Evolutionary conservation across 2,329 filamentous ascomycete species (phyloP).

Genomic region (Camptophora hylomeconis): DNA sequence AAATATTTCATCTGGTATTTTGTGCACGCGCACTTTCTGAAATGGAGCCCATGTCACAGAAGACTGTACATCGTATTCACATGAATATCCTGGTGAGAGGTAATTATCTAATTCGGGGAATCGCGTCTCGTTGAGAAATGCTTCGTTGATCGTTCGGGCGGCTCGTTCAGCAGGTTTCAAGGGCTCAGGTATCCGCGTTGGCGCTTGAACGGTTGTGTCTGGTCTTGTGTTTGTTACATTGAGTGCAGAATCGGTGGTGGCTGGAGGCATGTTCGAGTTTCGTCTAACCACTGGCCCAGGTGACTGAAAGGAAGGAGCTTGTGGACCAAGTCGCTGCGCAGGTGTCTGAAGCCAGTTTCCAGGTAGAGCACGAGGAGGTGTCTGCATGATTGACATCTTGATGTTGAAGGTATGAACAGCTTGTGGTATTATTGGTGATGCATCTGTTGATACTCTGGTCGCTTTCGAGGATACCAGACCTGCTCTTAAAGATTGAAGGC

Average conservation of each 20-base stretch:
- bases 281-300: slow-evolving; percentile 5
- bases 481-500: no score
- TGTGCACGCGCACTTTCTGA: slow-evolving; percentile 72
- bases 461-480: no score
- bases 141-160: slow-evolving; percentile 68
- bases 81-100: slow-evolving; percentile 65
- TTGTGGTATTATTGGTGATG: no score
- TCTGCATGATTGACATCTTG: no score
- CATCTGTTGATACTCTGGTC: no score
- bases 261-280: neutral
- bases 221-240: neutral
- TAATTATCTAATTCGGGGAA: slow-evolving; percentile 77
- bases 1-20: slow-evolving; percentile 83
- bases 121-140: slow-evolving; percentile 55
- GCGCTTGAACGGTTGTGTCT: no score
- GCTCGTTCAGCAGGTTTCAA: slow-evolving; percentile 65
- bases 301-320: slow-evolving; percentile 24
- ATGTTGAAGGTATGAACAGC: no score
- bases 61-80: slow-evolving; percentile 71
- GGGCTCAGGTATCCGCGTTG: slow-evolving; percentile 24
- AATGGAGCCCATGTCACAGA: slow-evolving; percentile 72
- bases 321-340: slow-evolving; percentile 24
- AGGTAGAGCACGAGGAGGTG: slow-evolving; percentile 27
- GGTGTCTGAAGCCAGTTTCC: slow-evolving; percentile 30
- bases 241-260: no score